Conservation (phyloP, 495 filamentous ascomycete genomes). For the Aspergillus incahuasiensis region DNA sequence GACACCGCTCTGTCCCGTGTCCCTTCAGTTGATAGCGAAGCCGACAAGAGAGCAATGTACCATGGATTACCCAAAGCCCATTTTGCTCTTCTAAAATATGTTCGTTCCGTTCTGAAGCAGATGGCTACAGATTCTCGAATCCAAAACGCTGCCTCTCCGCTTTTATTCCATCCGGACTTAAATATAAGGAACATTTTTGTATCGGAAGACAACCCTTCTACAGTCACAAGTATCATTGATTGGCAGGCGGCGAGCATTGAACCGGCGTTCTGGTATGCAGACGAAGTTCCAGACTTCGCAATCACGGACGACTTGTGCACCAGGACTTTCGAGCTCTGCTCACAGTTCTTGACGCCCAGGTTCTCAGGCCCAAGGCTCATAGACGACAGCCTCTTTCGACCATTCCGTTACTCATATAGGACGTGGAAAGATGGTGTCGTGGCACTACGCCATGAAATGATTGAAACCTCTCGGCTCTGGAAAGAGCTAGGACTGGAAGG, state of each 20-base stretch:
- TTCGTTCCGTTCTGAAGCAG: conserved; percentile 22
- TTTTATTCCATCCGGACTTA: conserved; percentile 38
- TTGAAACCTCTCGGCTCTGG: conserved; percentile 34
- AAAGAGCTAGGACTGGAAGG: conserved; percentile 35
- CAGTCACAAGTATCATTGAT: conserved; percentile 37
- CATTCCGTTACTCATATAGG: conserved; percentile 38
- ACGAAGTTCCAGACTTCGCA: conserved; percentile 35
- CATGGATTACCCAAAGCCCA: conserved; percentile 26
- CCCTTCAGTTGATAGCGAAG: conserved; percentile 14
- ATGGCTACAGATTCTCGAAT: conserved; percentile 23
- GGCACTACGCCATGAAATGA: conserved; percentile 38
- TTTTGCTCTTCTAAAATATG: conserved; percentile 20
- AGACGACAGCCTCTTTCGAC: conserved; percentile 36
- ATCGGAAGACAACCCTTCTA: conserved; percentile 34
- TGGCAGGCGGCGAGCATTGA: conserved; percentile 39
- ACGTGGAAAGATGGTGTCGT: conserved; percentile 43
- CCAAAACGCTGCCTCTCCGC: conserved; percentile 21
- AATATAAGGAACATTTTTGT: conserved; percentile 43
- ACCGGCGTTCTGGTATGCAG: conserved; percentile 36
- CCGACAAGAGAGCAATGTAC: conserved; percentile 18
- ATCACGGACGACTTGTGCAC: conserved; percentile 18
- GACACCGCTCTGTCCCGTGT: conserved; percentile 35
- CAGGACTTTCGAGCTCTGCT: conserved; percentile 30
- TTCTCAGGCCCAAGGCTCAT: conserved; percentile 31
- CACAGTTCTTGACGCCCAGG: conserved; percentile 29